A percentile compares a stretch with the other conserved stretches of the same genome.
phyloP scores from a whole-genome alignment of 345 rosid genomes.

The Noccaea bulbosa region DNA sequence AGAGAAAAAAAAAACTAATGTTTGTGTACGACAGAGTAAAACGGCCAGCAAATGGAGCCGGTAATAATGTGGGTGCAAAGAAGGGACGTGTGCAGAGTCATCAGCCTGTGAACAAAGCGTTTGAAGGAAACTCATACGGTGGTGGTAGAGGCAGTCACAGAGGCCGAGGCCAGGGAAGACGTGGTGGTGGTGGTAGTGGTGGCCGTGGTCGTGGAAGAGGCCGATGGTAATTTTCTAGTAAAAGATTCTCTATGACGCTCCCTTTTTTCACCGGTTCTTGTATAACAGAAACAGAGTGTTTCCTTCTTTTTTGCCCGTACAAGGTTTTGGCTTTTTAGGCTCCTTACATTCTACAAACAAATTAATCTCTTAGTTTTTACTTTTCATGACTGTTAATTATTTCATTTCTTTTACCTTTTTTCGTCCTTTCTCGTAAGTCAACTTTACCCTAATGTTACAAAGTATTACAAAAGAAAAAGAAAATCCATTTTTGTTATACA shows the following conservation, averaged over 20 bases:
- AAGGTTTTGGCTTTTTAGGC: background rate
- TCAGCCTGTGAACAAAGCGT: slow-evolving; percentile 71
- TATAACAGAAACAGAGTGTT: slow-evolving; percentile 10
- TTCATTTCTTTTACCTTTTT: background rate
- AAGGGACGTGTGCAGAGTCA: slow-evolving; percentile 74
- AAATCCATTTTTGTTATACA: too few relatives aligned
- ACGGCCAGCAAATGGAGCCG: slow-evolving; percentile 60
- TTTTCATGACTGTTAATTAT: background rate
- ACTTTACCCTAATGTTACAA: background rate
- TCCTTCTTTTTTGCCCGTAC: background rate
- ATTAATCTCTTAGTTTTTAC: background rate
- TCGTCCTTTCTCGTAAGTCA: background rate
- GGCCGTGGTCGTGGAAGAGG: slow-evolving; percentile 73
- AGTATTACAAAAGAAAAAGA: background rate
- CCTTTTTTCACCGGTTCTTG: background rate
- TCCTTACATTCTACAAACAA: slow-evolving; percentile 7
- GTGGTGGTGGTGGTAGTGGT: slow-evolving; percentile 48
- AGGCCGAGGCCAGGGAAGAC: slow-evolving; percentile 56
- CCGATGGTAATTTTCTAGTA: slow-evolving; percentile 39
- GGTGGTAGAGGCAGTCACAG: slow-evolving; percentile 66
- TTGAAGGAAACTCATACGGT: slow-evolving; percentile 72
- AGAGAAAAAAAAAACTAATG: background rate
- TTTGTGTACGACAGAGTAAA: slow-evolving; percentile 56
- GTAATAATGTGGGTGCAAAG: slow-evolving; percentile 55
- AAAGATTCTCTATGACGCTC: background rate